Conservation (phyloP, 495 filamentous ascomycete species). For the Xylaria longipes region DNA sequence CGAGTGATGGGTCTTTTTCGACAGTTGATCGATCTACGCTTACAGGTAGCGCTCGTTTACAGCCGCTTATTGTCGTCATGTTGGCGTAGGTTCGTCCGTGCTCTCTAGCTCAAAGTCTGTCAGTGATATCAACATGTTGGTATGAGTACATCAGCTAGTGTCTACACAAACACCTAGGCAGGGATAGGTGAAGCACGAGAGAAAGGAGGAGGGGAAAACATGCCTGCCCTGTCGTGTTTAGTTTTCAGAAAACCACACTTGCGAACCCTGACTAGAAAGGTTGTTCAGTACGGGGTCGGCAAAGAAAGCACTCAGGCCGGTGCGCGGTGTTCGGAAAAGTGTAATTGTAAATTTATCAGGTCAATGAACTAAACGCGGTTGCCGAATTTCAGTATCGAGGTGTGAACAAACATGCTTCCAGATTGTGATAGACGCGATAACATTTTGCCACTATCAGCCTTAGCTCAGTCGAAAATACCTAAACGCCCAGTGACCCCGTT, state of each 20-base stretch:
- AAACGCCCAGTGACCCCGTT: constrained; percentile 21
- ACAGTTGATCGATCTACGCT: neutral
- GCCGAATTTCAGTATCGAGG: neutral
- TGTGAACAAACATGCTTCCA: neutral
- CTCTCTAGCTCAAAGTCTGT: neutral
- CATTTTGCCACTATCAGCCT: neutral
- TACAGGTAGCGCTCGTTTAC: neutral
- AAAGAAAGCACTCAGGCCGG: neutral
- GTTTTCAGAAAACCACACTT: neutral
- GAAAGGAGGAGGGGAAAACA: neutral
- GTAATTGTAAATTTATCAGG: constrained; percentile 1
- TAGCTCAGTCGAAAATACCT: neutral
- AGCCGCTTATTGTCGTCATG: neutral
- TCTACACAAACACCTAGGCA: neutral
- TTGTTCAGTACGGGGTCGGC: neutral
- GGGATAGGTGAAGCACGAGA: neutral
- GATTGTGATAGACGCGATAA: neutral
- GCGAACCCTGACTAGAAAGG: neutral
- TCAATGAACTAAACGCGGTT: neutral
- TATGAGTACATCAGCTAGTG: neutral
- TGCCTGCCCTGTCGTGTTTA: neutral
- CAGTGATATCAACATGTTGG: neutral
- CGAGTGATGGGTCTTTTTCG: constrained; percentile 24
- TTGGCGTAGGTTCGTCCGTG: neutral
- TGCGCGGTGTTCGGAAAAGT: neutral